A percentile compares a stretch with the other conserved stretches of the same genome.
phyloP scores from a whole-genome alignment of 2,329 filamentous ascomycete genomes.

The Penicillium sp. region DNA sequence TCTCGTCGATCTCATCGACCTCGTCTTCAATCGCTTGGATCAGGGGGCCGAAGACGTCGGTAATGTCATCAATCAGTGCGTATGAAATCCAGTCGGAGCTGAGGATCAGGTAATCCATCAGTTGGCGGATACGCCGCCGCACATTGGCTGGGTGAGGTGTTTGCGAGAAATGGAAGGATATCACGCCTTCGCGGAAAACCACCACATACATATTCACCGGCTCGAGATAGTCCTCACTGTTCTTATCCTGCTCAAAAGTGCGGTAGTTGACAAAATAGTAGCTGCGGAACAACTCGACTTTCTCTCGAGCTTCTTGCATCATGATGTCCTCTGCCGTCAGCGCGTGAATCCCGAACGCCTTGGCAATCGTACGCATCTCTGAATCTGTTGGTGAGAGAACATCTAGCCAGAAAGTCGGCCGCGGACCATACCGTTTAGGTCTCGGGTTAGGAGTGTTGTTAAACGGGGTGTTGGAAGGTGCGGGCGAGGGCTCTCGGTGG shows the following conservation, averaged over 20 bases:
- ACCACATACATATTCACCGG: slow-evolving; percentile 97
- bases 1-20: slow-evolving; percentile 94
- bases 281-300: slow-evolving; percentile 93
- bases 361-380: slow-evolving; percentile 92
- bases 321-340: slow-evolving; percentile 95
- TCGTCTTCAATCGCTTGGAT: slow-evolving; percentile 94
- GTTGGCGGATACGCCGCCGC: slow-evolving; percentile 83
- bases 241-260: slow-evolving; percentile 91
- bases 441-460: slow-evolving; percentile 30
- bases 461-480: slow-evolving; percentile 19
- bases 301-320: slow-evolving; percentile 95
- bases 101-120: slow-evolving; percentile 89
- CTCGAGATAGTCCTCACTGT: slow-evolving; percentile 85
- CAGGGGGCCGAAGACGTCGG: slow-evolving; percentile 88
- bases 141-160: slow-evolving; percentile 96
- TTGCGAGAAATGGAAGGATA: slow-evolving; percentile 96
- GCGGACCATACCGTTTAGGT: slow-evolving; percentile 65
- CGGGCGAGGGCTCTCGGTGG: slow-evolving; percentile 25
- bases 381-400: slow-evolving; percentile 85
- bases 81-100: slow-evolving; percentile 98
- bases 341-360: slow-evolving; percentile 92
- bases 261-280: slow-evolving; percentile 99
- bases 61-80: slow-evolving; percentile 96
- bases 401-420: slow-evolving; percentile 96
- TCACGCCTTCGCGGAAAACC: slow-evolving; percentile 90